These are phyloP conservation scores for Boechera divaricarpa DNA, from an alignment of 345 rosid species.

Conservation along the genomic window DNA sequence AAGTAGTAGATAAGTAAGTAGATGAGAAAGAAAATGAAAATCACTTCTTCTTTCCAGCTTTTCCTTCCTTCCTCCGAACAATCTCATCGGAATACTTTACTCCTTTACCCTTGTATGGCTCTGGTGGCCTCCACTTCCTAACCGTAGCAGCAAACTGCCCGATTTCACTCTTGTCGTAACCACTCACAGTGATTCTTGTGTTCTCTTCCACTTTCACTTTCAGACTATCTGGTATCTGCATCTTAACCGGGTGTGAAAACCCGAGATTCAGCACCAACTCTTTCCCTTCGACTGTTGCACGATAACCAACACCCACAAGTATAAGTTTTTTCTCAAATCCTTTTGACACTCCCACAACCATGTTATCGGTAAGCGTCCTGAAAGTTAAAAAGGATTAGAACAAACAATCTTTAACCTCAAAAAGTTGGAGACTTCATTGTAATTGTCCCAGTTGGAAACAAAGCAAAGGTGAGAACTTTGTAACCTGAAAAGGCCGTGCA, in stretches of 20 bases:
- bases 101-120: conserved; percentile 98
- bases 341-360: conserved; percentile 94
- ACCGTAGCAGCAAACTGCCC: conserved; percentile 92
- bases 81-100: conserved; percentile 86
- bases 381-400: background rate
- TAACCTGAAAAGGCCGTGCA: conserved; percentile 99
- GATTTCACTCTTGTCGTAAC: conserved; percentile 72
- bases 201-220: conserved; percentile 88
- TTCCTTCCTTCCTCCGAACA: conserved; percentile 85
- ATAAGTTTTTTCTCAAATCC: conserved; percentile 96
- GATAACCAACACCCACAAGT: conserved; percentile 90
- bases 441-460: background rate
- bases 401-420: conserved; percentile 15
- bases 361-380: conserved; percentile 94
- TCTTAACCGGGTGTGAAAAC: conserved; percentile 91
- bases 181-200: conserved; percentile 73
- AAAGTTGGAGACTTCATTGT: background rate
- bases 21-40: conserved; percentile 10
- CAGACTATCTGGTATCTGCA: conserved; percentile 73
- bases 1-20: conserved; percentile 1
- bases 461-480: conserved; percentile 29
- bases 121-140: conserved; percentile 96
- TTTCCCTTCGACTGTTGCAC: conserved; percentile 80
- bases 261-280: conserved; percentile 85
- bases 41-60: conserved; percentile 96